Percentiles rank a stretch among this genome's conserved stretches.
phyloP scores from a whole-genome alignment of 2,329 filamentous ascomycete species.

The Fusarium sterilihyphosum region DNA sequence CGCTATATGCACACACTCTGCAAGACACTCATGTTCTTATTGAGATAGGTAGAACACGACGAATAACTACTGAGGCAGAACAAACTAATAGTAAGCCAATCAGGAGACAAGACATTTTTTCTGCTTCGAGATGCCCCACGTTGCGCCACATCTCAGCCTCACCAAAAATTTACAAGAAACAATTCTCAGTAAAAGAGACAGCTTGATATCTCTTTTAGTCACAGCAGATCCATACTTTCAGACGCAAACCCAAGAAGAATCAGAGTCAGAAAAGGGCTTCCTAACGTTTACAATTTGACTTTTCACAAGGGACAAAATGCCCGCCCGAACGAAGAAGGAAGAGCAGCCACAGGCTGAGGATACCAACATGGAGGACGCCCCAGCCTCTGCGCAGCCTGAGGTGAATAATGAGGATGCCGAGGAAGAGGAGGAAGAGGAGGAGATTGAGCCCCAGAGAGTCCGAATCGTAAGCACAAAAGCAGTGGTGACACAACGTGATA shows the following conservation, averaged over 20 bases:
- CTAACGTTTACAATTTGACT: background rate
- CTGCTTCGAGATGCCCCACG: constrained; percentile 6
- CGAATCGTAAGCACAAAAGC: constrained; percentile 62
- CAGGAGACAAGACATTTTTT: background rate
- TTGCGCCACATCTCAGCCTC: constrained; percentile 28
- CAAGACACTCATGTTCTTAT: background rate
- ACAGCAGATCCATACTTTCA: constrained; percentile 5
- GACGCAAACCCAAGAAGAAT: background rate
- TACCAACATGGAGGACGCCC: constrained; percentile 57
- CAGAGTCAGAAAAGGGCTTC: background rate
- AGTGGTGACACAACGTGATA: no score
- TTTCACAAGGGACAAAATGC: constrained; percentile 46
- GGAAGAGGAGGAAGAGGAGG: constrained; percentile 57
- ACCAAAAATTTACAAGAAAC: constrained; percentile 31
- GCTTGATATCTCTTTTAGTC: constrained; percentile 12
- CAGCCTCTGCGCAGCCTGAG: constrained; percentile 51
- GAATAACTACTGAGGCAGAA: background rate
- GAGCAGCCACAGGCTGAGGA: constrained; percentile 47
- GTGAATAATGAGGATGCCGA: constrained; percentile 50
- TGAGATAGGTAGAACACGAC: background rate
- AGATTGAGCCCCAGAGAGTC: constrained; percentile 65
- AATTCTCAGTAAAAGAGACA: constrained; percentile 5
- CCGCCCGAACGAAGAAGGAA: constrained; percentile 52
- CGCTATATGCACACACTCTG: background rate
- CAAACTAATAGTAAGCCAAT: background rate